These are phyloP conservation scores for Pseudonectria buxi DNA, from an alignment of 2,329 filamentous ascomycete species.

Conservation along the genomic window DNA sequence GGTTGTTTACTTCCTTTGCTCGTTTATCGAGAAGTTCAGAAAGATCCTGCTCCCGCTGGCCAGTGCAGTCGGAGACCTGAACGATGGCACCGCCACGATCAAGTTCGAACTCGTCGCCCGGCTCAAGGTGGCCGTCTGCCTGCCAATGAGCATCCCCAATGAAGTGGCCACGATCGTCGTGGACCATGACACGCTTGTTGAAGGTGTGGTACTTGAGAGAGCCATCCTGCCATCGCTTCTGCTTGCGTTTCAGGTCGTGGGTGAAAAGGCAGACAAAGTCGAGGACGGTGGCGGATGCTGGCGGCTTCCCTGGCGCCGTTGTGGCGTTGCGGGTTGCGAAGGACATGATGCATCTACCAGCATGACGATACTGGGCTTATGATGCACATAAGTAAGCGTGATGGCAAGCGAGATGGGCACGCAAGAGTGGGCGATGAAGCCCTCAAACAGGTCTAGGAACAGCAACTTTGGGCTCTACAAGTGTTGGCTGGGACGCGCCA, in stretches of 20 bases:
- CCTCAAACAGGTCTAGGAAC: too few species aligned
- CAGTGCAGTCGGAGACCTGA: constrained; percentile 71
- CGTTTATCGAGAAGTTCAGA: constrained; percentile 67
- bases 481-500: too few species aligned
- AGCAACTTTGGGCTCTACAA: too few species aligned
- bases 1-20: constrained; percentile 47
- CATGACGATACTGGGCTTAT: too few species aligned
- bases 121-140: constrained; percentile 58
- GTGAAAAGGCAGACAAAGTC: constrained; percentile 86
- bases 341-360: constrained; percentile 9
- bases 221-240: constrained; percentile 92
- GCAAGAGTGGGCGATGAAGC: too few species aligned
- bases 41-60: constrained; percentile 68
- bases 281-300: constrained; percentile 60
- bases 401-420: too few species aligned
- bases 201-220: constrained; percentile 81
- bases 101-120: constrained; percentile 76
- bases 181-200: constrained; percentile 87
- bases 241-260: constrained; percentile 75
- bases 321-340: constrained; percentile 1
- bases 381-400: too few species aligned
- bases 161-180: constrained; percentile 72
- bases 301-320: background rate
- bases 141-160: constrained; percentile 83
- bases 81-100: constrained; percentile 71